Conservation (phyloP, 2,329 filamentous ascomycete genomes). For the Scorias spongiosa region DNA sequence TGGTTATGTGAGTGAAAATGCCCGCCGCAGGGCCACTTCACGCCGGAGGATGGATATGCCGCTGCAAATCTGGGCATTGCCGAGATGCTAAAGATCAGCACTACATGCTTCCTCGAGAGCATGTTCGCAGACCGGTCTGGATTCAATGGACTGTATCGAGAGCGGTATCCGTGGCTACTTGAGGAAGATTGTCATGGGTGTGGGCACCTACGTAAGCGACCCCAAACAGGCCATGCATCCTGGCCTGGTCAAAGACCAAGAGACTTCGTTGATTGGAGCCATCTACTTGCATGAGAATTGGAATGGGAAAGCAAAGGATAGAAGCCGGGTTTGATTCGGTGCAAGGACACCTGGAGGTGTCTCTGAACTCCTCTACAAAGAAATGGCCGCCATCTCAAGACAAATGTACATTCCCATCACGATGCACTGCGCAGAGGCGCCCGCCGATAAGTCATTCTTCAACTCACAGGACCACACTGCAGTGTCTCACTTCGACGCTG, state of each 20-base stretch:
- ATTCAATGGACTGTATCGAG: conserved; percentile 29
- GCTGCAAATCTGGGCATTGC: conserved; percentile 34
- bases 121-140: conserved; percentile 36
- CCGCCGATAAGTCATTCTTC: conserved; percentile 20
- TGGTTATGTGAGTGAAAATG: conserved; percentile 39
- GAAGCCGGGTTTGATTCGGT: conserved; percentile 25
- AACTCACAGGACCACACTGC: conserved; percentile 22
- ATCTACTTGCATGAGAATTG: conserved; percentile 22
- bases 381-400: conserved; percentile 19
- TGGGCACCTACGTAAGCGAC: conserved; percentile 28
- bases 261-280: conserved; percentile 19
- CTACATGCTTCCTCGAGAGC: conserved; percentile 38
- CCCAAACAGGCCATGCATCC: conserved; percentile 29
- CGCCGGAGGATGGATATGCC: conserved; percentile 32
- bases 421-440: conserved; percentile 25
- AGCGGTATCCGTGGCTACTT: conserved; percentile 30
- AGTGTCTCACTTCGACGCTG: conserved; percentile 28
- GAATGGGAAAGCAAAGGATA: conserved; percentile 19
- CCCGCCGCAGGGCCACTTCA: conserved; percentile 32
- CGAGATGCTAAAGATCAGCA: conserved; percentile 36
- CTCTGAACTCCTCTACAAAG: conserved; percentile 19
- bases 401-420: conserved; percentile 22
- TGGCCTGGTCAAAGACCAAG: conserved; percentile 26
- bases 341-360: conserved; percentile 24
- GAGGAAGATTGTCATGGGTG: conserved; percentile 31